Conservation (phyloP, 2,329 filamentous ascomycete species). For the Geoglossum cookeanum region DNA sequence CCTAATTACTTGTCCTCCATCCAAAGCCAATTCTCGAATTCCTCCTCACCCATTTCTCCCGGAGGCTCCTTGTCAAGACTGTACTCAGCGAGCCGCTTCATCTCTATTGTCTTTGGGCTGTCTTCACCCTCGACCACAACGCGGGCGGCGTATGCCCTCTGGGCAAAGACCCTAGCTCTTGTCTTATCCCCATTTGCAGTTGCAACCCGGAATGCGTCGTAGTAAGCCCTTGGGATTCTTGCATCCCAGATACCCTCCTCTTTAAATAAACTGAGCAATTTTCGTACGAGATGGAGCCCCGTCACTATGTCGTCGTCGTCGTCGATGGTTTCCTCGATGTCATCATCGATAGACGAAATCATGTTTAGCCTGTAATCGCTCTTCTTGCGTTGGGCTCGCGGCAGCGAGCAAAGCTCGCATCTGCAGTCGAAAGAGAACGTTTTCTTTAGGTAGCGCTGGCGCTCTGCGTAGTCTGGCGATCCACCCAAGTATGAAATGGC, state of each 20-base stretch:
- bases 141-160: conserved; percentile 7
- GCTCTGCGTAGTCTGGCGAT: conserved; percentile 11
- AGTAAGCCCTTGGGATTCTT: conserved; percentile 12
- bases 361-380: conserved; percentile 15
- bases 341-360: conserved; percentile 12
- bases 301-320: not conserved
- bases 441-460: conserved; percentile 13
- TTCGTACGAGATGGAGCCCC: conserved; percentile 6
- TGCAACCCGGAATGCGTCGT: conserved; percentile 14
- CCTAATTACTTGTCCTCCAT: conserved; percentile 6
- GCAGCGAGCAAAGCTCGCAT: conserved; percentile 21
- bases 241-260: conserved; percentile 12
- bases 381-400: conserved; percentile 14
- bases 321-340: conserved; percentile 11
- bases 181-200: conserved; percentile 17
- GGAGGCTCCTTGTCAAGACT: conserved; percentile 9
- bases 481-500: conserved; percentile 18
- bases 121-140: conserved; percentile 9
- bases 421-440: conserved; percentile 19
- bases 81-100: conserved; percentile 6
- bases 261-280: conserved; percentile 14
- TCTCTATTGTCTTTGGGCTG: conserved; percentile 10
- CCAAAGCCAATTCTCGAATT: conserved; percentile 16
- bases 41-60: conserved; percentile 6
- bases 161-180: conserved; percentile 15